A percentile compares a stretch with the other conserved stretches of the same genome.
phyloP scores from a whole-genome alignment of 257 asterid genomes.

The Cinchona pubescens region DNA sequence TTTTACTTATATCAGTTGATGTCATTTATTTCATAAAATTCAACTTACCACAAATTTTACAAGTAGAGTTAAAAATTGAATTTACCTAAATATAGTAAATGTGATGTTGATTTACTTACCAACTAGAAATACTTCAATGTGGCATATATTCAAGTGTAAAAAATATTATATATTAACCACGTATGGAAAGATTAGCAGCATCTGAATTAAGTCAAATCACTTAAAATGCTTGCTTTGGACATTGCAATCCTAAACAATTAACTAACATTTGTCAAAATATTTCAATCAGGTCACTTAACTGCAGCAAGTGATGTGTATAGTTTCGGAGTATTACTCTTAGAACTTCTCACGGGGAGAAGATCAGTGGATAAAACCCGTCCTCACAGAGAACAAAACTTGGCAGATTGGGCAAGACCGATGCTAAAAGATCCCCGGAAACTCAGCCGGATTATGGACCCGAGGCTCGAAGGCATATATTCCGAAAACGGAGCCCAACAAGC shows the following conservation, averaged over 20 bases:
- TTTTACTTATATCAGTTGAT: too few relatives aligned
- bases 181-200: too few relatives aligned
- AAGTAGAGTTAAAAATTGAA: too few relatives aligned
- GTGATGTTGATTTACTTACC: too few relatives aligned
- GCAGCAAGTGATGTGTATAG: slow-evolving; percentile 91
- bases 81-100: too few relatives aligned
- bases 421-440: slow-evolving; percentile 65
- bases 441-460: slow-evolving; percentile 65
- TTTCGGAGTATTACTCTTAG: slow-evolving; percentile 73
- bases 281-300: slow-evolving; percentile 65
- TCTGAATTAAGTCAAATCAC: not conserved
- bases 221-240: too few relatives aligned
- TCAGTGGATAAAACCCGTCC: slow-evolving; percentile 73
- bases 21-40: too few relatives aligned
- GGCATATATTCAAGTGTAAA: too few relatives aligned
- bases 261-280: not conserved
- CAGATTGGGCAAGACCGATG: slow-evolving; percentile 75
- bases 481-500: slow-evolving; percentile 64
- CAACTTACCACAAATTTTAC: too few relatives aligned
- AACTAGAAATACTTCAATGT: too few relatives aligned
- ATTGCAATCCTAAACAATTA: not conserved
- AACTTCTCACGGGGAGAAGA: slow-evolving; percentile 73
- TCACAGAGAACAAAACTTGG: slow-evolving; percentile 58
- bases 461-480: slow-evolving; percentile 74
- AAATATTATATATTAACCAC: too few relatives aligned